Evolutionary conservation across 768 basidiomycete species (phyloP).

Genomic region (Amanita fuliginea): DNA sequence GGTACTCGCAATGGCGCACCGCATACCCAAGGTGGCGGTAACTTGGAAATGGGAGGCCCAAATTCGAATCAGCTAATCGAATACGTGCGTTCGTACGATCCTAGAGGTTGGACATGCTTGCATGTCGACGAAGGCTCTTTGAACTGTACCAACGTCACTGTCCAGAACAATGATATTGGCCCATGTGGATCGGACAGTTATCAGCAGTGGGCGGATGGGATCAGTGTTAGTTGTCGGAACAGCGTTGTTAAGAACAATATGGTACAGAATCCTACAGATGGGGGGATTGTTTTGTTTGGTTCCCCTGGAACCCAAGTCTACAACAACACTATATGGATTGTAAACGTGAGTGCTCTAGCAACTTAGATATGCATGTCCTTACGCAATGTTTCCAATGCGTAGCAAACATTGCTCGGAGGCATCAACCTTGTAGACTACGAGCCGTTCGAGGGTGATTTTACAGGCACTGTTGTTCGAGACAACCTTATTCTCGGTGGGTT

Average conservation of each 20-base stretch:
- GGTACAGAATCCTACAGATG: slow-evolving; percentile 66
- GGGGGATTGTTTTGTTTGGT: slow-evolving; percentile 72
- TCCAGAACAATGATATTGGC: slow-evolving; percentile 80
- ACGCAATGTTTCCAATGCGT: slow-evolving; percentile 5
- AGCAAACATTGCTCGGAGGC: slow-evolving; percentile 65
- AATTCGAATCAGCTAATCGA: slow-evolving; percentile 68
- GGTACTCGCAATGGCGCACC: slow-evolving; percentile 50
- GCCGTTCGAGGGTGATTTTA: slow-evolving; percentile 59
- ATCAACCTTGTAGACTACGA: slow-evolving; percentile 70
- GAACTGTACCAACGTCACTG: slow-evolving; percentile 47
- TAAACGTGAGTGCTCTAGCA: slow-evolving; percentile 33
- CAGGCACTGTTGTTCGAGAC: slow-evolving; percentile 51
- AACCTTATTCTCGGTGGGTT: slow-evolving; percentile 65
- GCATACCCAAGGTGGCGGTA: slow-evolving; percentile 53
- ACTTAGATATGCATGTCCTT: not conserved
- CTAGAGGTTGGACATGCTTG: slow-evolving; percentile 75
- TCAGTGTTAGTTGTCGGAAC: slow-evolving; percentile 61
- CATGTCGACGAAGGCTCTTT: slow-evolving; percentile 65
- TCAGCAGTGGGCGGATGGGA: slow-evolving; percentile 76
- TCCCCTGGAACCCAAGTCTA: slow-evolving; percentile 61
- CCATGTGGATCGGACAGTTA: slow-evolving; percentile 58
- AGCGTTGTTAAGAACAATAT: slow-evolving; percentile 56
- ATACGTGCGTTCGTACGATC: slow-evolving; percentile 66
- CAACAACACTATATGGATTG: slow-evolving; percentile 69
- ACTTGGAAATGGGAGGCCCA: slow-evolving; percentile 77